phyloP scores from a whole-genome alignment of 345 rosid genomes.

The Linum trigynum region DNA sequence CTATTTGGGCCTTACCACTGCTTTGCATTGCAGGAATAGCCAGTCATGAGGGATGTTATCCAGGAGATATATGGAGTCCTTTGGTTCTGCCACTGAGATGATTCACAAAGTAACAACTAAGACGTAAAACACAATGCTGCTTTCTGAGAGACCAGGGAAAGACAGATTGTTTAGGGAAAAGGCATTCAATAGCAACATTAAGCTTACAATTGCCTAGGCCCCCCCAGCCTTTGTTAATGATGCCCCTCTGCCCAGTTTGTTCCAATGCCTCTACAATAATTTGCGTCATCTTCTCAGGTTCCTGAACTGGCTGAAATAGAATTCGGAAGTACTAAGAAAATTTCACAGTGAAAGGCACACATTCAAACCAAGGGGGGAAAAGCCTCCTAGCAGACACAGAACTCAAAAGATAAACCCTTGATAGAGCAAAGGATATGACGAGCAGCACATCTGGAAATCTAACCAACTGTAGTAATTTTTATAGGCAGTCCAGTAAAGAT shows the following conservation, averaged over 20 bases:
- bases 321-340: not conserved
- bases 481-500: not conserved
- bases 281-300: conserved; percentile 81
- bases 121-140: not conserved
- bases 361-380: not conserved
- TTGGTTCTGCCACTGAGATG: conserved; percentile 77
- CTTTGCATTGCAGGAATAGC: conserved; percentile 93
- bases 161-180: not conserved
- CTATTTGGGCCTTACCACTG: conserved; percentile 63
- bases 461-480: not conserved
- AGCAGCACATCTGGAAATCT: not conserved
- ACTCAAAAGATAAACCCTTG: not conserved
- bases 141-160: not conserved
- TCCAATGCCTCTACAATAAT: conserved; percentile 68
- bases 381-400: not conserved
- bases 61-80: conserved; percentile 68
- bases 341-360: not conserved
- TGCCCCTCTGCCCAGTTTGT: conserved; percentile 81
- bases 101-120: conserved; percentile 18
- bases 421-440: not conserved
- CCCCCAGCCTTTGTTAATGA: conserved; percentile 99
- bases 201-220: conserved; percentile 83
- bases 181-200: not conserved
- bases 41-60: conserved; percentile 97
- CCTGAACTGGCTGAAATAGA: conserved; percentile 68